Evolutionary conservation across 2,329 filamentous ascomycete genomes (phyloP), one percentile per base, ranked within the genome.

Genomic region (Aplosporella prunicola): DNA sequence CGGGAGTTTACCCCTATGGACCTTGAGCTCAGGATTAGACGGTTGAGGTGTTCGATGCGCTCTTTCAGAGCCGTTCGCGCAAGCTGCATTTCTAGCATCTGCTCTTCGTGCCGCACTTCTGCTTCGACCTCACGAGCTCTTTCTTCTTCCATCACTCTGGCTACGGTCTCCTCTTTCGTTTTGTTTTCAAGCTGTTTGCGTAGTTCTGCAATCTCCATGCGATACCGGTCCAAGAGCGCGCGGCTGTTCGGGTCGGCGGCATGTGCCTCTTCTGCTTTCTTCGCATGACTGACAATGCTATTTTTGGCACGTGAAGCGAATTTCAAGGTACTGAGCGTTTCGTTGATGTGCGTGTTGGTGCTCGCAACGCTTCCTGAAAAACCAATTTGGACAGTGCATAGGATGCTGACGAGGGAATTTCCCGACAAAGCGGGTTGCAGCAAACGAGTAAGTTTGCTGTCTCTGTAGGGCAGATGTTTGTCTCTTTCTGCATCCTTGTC

Each of bases 61-160:
- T 98, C 91, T 59, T 96, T 98, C 38, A 98, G 66, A 1, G 91
- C 91, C 1, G 91, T 98, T 27, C 91, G 78, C 20, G 91, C 91
- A 31, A 98, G 73, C 57, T 98, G 91, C 84, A 98, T 96, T 61
- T 98, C 91, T 38, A 98, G 71, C 74, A 98, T 89, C 60, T 98
- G 91, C 64, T 96, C 91, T 55, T 95, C 88, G 49, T 95, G 91
- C 25, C 87, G 78, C 47, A 85, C 76, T 47, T 87, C 80, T 6
- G 83, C 82, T 60, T 95, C 85, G 16, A 65, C 45, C 49, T 81
- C 80, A 13, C 79, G 71, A 26, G 69, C 78, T 47, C 51, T 57
- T 27, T 79, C 74, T 51, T 91, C 84, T 47, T 83, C 77, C 51
- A 83, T 76, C 32, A 78, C 75, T 42, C 81, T 73, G 34, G 72